Evolutionary conservation across 2,329 filamentous ascomycete species (phyloP), one percentile per base, ranked within the genome.

Genomic region (Rutstroemia sp.): DNA sequence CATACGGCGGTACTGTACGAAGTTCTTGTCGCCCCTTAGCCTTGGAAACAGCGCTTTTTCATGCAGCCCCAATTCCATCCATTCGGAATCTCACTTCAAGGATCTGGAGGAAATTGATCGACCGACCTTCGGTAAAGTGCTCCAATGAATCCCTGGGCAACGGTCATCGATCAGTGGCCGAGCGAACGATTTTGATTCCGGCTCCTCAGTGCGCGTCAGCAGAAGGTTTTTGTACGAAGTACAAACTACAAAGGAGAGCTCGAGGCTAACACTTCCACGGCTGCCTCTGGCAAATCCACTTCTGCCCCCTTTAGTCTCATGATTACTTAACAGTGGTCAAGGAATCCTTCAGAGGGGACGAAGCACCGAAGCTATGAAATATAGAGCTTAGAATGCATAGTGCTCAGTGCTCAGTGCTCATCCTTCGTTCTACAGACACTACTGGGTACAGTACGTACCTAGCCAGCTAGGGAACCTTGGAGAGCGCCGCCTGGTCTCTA

Each of bases 331-430:
- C 12, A 14, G 10, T 17, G n/a, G 10, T 42, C 44, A 34, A 56
- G 48, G 16, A 41, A 51, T 41, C 48, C 27, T 52, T 56, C 23
- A 34, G 12, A 54, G 19, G 21, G 19, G 39, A 19, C 19, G 19
- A 19, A 19, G 19, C 19, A 19, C 19, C 30, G 41, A 51, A 25
- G 48, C 57, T 42, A 57, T 58, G 58, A 48, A 56, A 48, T 54
- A 41, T 12, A 4, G 39, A 45, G 57, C 57, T 52, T 42, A 48
- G 55, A 59, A 56, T 60, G 57, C 57, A 57, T n/a, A 56, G 57
- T 62, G 39, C 30, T 34, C 30, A 56, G 57, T 62, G 39, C 30
- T 34, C 30, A 59, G 51, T 58, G 60, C 57, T 54, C 48, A 34
- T 54, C 51, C 51, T 41, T 54, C 51, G 38, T 54, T 37, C 44